A percentile compares a stretch with the other conserved stretches of the same genome.
Evolutionary conservation across 192 early-diverging fungal genomes (phyloP).

Genomic region (Spizellomyces sp.): DNA sequence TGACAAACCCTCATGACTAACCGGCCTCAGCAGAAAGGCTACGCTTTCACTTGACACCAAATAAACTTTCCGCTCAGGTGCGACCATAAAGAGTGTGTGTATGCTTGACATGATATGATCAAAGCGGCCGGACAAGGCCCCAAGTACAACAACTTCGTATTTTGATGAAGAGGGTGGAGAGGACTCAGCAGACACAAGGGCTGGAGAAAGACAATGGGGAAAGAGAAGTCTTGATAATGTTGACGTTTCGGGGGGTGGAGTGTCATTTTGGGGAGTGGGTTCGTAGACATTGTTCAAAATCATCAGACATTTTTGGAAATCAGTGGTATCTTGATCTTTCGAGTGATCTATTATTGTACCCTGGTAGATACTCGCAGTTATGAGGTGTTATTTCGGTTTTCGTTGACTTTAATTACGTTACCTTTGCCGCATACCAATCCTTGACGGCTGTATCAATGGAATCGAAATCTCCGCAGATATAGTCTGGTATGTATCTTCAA

Average conservation of each 20-base stretch:
- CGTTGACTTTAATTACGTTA: constrained; percentile 8
- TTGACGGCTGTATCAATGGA: constrained; percentile 66
- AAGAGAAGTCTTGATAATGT: constrained; percentile 4
- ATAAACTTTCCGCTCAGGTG: constrained; percentile 51
- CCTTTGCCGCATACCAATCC: constrained; percentile 65
- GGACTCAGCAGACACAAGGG: not conserved
- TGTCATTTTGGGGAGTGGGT: not conserved
- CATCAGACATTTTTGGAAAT: constrained; percentile 87
- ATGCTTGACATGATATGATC: constrained; percentile 87
- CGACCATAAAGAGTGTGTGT: constrained; percentile 56
- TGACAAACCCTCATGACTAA: constrained; percentile 29
- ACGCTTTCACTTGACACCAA: constrained; percentile 77
- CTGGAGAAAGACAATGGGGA: constrained; percentile 8
- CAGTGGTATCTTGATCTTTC: constrained; percentile 68
- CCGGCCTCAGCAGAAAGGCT: constrained; percentile 67
- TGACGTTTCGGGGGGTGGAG: not conserved
- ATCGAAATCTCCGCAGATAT: constrained; percentile 86
- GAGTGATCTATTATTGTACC: constrained; percentile 52
- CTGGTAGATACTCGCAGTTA: constrained; percentile 36
- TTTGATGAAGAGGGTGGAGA: not conserved
- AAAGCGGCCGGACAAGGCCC: constrained; percentile 84
- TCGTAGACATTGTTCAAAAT: constrained; percentile 32
- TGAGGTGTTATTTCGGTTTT: not conserved
- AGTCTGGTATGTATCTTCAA: constrained; percentile 66
- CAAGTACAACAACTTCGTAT: constrained; percentile 72